Base-by-base conservation (phyloP, 208 protist species). In the Wallacemonas collosoma region DNA sequence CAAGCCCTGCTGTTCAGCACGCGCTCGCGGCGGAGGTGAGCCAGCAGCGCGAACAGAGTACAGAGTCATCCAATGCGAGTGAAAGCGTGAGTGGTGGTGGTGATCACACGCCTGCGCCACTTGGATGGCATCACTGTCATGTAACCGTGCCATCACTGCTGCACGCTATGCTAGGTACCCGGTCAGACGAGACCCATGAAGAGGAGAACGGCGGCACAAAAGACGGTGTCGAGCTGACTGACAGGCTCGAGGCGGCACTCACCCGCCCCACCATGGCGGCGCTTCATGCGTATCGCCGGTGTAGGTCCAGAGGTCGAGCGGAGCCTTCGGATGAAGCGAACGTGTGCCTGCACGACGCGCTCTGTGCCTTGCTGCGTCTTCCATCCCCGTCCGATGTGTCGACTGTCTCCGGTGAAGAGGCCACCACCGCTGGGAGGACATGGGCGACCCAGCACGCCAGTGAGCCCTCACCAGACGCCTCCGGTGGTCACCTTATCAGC, bases 81-180 rank as follows among this genome's bases (percentile, higher is more conserved):
- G 26, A n/a, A 53, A 15, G 8, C 48, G 14, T 15, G 11, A 9
- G 48, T 9, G 14, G 11, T 9, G 14, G 48, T 9, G 14, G 8
- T 15, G 48, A n/a, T 53, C 53, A 57, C 53, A 8, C 53, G 53
- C 14, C 12, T 6, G 26, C 53, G 26, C 15, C 53, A 57, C 15
- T 6, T 57, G 53, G 9, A 15, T 26, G 26, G 26, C 15, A 57
- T 57, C 53, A 5, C 14, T 57, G 11, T 57, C 53, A 35, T 57
- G 53, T 57, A 1, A 35, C 53, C 9, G 53, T 57, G 53, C 53
- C 53, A 17, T 57, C 53, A 7, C 53, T 57, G 53, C 53, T 57
- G 15, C 53, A 57, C 53, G 1, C 53, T 6, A 57, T 57, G 53
- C 53, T 57, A 8, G 53, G 53, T 17, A 57, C 11, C 14, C 53